These are phyloP conservation scores for Tuctoria greenei DNA, from an alignment of 176 grass and related monocot genomes.

Conservation along the genomic window DNA sequence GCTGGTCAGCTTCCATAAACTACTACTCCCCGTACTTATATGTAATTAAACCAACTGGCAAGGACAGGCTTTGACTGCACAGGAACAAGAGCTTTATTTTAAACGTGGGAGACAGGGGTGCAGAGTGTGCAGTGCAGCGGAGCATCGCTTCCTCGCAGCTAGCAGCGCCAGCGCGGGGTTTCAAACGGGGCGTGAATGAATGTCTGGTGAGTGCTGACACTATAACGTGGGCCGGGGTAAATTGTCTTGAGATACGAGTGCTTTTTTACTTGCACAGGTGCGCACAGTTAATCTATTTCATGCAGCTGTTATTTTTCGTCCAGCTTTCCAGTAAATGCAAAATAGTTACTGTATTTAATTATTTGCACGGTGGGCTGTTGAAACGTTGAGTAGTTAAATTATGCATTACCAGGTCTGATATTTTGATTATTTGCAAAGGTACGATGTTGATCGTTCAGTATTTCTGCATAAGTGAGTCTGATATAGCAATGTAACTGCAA, in stretches of 20 bases:
- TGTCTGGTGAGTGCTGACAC: background rate
- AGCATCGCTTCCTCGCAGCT: constrained; percentile 21
- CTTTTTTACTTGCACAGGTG: no score
- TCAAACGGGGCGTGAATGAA: constrained; percentile 34
- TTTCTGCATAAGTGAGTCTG: background rate
- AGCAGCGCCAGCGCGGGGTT: no score
- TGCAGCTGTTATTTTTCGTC: background rate
- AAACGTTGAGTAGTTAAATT: no score
- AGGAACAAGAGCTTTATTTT: constrained; percentile 20
- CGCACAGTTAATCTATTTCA: background rate
- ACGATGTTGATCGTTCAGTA: no score
- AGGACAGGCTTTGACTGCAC: constrained; percentile 42
- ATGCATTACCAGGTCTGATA: no score
- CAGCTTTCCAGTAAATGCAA: background rate
- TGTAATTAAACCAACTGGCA: constrained; percentile 28
- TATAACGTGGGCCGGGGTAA: background rate
- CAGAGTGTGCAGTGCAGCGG: constrained; percentile 10
- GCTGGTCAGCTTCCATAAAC: constrained; percentile 42
- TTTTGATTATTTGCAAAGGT: no score
- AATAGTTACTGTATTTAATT: no score
- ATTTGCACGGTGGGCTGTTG: no score
- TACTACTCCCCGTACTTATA: background rate
- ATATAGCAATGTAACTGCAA: no score
- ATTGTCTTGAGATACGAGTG: background rate
- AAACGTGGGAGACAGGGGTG: background rate